phyloP scores from a whole-genome alignment of 2,329 filamentous ascomycete species.

The Rosellinia necatrix region DNA sequence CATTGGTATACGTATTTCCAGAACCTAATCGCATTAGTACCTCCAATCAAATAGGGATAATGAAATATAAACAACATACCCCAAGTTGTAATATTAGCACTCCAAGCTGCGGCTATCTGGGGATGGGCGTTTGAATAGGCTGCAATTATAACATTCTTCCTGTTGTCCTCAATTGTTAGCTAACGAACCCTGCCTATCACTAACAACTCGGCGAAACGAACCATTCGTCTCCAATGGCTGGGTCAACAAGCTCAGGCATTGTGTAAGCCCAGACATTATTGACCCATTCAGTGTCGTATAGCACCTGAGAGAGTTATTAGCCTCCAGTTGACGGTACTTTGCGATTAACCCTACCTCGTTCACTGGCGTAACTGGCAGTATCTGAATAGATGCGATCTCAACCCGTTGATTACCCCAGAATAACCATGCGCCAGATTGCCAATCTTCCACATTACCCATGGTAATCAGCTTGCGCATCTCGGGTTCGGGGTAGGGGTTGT shows the following conservation, averaged over 20 bases:
- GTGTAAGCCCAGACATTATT: conserved; percentile 17
- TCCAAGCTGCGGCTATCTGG: conserved; percentile 11
- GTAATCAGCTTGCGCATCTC: conserved; percentile 7
- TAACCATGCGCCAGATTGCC: conserved; percentile 15
- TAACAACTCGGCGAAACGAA: neutral
- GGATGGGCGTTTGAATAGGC: conserved; percentile 16
- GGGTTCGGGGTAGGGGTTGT: conserved; percentile 15
- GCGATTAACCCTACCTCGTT: conserved; percentile 6
- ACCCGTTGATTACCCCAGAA: conserved; percentile 11
- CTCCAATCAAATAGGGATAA: neutral
- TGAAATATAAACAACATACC: neutral
- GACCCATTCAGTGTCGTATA: conserved; percentile 14
- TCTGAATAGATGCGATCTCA: conserved; percentile 15
- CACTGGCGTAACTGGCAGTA: conserved; percentile 10
- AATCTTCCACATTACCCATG: conserved; percentile 17
- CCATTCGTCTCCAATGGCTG: conserved; percentile 13
- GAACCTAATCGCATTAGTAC: neutral
- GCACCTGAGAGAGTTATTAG: neutral
- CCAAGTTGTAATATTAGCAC: conserved; percentile 13
- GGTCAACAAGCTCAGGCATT: conserved; percentile 10
- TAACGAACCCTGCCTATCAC: neutral
- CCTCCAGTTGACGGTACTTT: neutral
- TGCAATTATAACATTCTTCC: conserved; percentile 17
- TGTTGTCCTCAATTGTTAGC: neutral
- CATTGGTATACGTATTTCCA: conserved; percentile 15